Percentiles rank a stretch among this genome's conserved stretches.
Evolutionary conservation across 805 yeast species (phyloP).

Genomic region (Candida nonsorbophila): DNA sequence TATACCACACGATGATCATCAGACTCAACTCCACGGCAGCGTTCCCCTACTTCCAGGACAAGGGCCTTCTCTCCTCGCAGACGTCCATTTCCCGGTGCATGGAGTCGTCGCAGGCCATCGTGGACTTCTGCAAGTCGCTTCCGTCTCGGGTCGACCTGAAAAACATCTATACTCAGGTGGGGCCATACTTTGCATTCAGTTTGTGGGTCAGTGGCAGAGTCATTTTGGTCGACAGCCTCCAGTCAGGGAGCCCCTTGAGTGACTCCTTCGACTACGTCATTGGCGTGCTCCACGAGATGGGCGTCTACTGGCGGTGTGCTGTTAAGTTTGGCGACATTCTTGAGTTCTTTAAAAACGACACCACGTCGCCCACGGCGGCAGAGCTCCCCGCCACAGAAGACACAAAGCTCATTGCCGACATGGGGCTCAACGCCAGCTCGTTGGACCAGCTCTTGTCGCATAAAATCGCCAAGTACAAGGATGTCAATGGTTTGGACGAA

Average conservation of each 20-base stretch:
- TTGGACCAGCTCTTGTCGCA: slow-evolving; percentile 10
- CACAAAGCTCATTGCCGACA: slow-evolving; percentile 10
- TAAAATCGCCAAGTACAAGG: slow-evolving; percentile 10
- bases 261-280: slow-evolving; percentile 9
- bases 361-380: slow-evolving; percentile 5
- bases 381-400: slow-evolving; percentile 9
- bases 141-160: slow-evolving; percentile 3
- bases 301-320: slow-evolving; percentile 12
- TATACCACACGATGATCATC: slow-evolving; percentile 11
- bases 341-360: slow-evolving; percentile 11
- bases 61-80: slow-evolving; percentile 9
- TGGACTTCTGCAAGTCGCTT: slow-evolving; percentile 6
- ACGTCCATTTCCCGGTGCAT: slow-evolving; percentile 9
- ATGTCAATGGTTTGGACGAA: slow-evolving; percentile 7
- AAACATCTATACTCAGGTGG: slow-evolving; percentile 8
- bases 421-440: slow-evolving; percentile 12
- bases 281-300: slow-evolving; percentile 7
- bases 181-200: slow-evolving; percentile 13
- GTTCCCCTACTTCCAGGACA: slow-evolving; percentile 10
- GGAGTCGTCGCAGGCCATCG: slow-evolving; percentile 7
- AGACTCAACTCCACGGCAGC: slow-evolving; percentile 12
- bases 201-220: slow-evolving; percentile 14
- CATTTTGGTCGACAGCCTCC: slow-evolving; percentile 9
- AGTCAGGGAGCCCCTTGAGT: slow-evolving; percentile 5
- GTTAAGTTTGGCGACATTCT: slow-evolving; percentile 13